Conservation (phyloP, 2,329 filamentous ascomycete species). For the Thyridium curvatum region DNA sequence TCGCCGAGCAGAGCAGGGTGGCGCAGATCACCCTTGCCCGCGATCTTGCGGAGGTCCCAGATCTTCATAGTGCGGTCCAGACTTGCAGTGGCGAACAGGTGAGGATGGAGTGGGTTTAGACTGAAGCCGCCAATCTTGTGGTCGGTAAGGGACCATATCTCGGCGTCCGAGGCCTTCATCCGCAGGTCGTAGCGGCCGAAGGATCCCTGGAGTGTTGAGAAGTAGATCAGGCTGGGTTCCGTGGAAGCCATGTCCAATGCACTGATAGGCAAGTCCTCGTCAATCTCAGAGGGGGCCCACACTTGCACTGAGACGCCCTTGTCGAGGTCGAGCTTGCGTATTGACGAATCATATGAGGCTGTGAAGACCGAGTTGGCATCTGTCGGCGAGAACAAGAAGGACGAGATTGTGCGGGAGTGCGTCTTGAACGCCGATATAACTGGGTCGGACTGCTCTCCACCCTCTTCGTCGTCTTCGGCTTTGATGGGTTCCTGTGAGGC, state of each 20-base stretch:
- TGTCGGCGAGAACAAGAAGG: slow-evolving; percentile 69
- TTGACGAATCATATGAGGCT: slow-evolving; percentile 87
- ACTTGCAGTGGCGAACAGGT: slow-evolving; percentile 83
- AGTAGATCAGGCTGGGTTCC: slow-evolving; percentile 71
- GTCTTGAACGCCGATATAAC: slow-evolving; percentile 86
- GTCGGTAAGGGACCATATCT: slow-evolving; percentile 72
- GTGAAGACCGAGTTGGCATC: slow-evolving; percentile 75
- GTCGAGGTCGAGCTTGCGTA: slow-evolving; percentile 77
- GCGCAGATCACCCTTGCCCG: slow-evolving; percentile 51
- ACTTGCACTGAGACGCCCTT: slow-evolving; percentile 75
- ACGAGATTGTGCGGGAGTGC: slow-evolving; percentile 81
- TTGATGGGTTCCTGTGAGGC: slow-evolving; percentile 61
- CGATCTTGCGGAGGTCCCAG: slow-evolving; percentile 85
- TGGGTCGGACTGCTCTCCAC: slow-evolving; percentile 60
- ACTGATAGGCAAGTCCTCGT: slow-evolving; percentile 73
- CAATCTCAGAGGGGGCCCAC: slow-evolving; percentile 65
- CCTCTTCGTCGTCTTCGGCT: slow-evolving; percentile 47
- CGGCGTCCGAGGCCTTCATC: slow-evolving; percentile 45
- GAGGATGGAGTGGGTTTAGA: slow-evolving; percentile 70
- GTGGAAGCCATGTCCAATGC: slow-evolving; percentile 71
- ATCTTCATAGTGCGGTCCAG: slow-evolving; percentile 84
- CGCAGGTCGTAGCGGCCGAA: slow-evolving; percentile 80
- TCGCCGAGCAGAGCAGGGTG: slow-evolving; percentile 70
- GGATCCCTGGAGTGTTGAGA: slow-evolving; percentile 76
- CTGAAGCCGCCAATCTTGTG: slow-evolving; percentile 97